These are phyloP conservation scores for Paramecium biaurelia DNA, from an alignment of 73 alveolate genomes.

Conservation along the genomic window DNA sequence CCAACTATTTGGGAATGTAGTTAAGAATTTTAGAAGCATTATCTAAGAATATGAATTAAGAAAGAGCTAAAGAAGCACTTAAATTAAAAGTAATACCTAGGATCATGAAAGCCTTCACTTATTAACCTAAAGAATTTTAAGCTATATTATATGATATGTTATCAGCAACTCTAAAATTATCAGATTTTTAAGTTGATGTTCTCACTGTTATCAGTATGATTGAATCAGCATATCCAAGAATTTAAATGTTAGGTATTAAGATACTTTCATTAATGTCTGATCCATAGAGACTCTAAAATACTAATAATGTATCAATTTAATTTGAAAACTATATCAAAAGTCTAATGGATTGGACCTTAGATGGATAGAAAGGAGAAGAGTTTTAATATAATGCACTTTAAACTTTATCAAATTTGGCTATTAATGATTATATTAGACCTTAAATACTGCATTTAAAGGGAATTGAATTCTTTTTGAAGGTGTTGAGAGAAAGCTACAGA, in stretches of 20 bases:
- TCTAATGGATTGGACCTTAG: conserved; percentile 70
- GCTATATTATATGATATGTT: conserved; percentile 62
- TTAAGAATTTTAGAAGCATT: conserved; percentile 67
- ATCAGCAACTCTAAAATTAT: conserved; percentile 64
- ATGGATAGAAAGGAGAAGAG: conserved; percentile 62
- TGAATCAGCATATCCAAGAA: conserved; percentile 67
- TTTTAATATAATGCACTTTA: conserved; percentile 68
- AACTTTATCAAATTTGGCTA: conserved; percentile 76
- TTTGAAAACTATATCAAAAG: conserved; percentile 85
- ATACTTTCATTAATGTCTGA: conserved; percentile 74
- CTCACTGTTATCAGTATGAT: conserved; percentile 72
- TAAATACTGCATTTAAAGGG: conserved; percentile 76
- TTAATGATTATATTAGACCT: conserved; percentile 83
- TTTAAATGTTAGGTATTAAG: conserved; percentile 75
- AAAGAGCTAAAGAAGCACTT: conserved; percentile 74
- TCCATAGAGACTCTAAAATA: conserved; percentile 50
- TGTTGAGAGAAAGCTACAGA: conserved; percentile 64
- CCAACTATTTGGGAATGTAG: conserved; percentile 68
- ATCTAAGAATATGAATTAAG: conserved; percentile 72
- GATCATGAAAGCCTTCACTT: conserved; percentile 72
- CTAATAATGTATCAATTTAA: conserved; percentile 68
- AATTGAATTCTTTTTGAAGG: conserved; percentile 72
- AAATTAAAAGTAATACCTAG: conserved; percentile 71
- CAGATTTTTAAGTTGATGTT: conserved; percentile 75
- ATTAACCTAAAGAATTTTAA: conserved; percentile 70